Base-by-base conservation (phyloP, 225 moss, liverwort and hornwort genomes). In the Polytrichum commune region DNA sequence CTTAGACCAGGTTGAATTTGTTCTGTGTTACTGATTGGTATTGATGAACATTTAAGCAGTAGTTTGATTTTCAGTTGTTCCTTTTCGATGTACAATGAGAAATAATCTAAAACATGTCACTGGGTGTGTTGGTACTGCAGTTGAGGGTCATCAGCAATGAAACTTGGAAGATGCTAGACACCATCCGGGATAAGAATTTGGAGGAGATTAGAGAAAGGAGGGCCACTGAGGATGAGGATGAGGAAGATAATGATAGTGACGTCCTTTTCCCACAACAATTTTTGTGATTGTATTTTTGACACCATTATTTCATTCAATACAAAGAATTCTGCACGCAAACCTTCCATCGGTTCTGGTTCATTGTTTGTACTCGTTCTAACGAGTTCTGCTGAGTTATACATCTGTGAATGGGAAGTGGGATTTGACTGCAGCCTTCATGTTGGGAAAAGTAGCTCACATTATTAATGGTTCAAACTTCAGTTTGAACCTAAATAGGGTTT, bases 181-280 rank as follows among this genome's bases (percentile, higher is more conserved):
- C 72, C 29, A 82, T 98, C 62, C 80, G 76, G 66, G 90, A 91
- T 72, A 32, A 71, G 69, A 86, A 86, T 38, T 53, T 20, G 58
- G 58, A 58, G 20, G 55, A 54, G 18, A 83, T 73, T 55, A 54
- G 87, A 76, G 75, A 78, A 60, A 84, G 78, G 27, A 74, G 93
- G 70, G 79, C 77, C 55, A 73, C 79, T 53, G 81, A 80, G 60
- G 73, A 76, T 67, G 92, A 91, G 54, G 87, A 91, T 54, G 86
- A 92, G n/a, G 90, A 83, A 24, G 89, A 84, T 68, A 92, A 95
- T 46, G 69, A 86, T 55, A 75, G 88, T 54, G 85, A 90, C 66
- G 77, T 98, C 68, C 75, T 98, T 70, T 90, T 92, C 73, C 92
- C 90, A 23, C 88, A 87, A 74, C 94, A 94, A 88, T 91, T 97